Percentiles rank a stretch among this genome's conserved stretches.
These are phyloP conservation scores for Trichophyton schoenleinii DNA, from an alignment of 2,329 filamentous ascomycete genomes.

Conservation along the genomic window DNA sequence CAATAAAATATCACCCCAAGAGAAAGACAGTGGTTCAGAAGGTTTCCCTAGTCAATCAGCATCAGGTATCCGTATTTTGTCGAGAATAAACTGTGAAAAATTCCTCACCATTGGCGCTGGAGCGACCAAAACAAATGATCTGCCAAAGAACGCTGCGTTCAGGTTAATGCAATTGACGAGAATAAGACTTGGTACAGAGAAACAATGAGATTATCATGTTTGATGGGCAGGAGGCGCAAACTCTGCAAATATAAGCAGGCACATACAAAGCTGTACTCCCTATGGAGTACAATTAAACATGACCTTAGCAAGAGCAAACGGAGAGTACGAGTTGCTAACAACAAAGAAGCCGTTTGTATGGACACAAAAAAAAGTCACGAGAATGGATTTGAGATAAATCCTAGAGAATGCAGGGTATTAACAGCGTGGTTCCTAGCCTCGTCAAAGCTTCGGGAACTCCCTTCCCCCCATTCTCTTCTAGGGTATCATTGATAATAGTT, in stretches of 20 bases:
- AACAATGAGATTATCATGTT: background rate
- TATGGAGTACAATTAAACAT: too few relatives aligned
- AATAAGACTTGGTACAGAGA: background rate
- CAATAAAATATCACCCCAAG: background rate
- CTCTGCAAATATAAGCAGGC: background rate
- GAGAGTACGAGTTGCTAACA: too few relatives aligned
- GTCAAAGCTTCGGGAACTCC: background rate
- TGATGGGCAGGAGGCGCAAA: background rate
- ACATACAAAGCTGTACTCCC: too few relatives aligned
- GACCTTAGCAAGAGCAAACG: too few relatives aligned
- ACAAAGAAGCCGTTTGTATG: too few relatives aligned
- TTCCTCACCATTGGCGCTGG: background rate
- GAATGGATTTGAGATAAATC: too few relatives aligned
- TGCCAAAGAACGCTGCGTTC: background rate
- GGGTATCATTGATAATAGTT: background rate
- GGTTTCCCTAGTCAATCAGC: background rate
- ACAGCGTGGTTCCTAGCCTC: background rate
- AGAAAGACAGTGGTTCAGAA: background rate
- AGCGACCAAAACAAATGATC: background rate
- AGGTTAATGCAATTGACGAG: background rate
- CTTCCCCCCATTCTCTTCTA: background rate
- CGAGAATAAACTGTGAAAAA: background rate
- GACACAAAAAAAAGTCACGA: too few relatives aligned
- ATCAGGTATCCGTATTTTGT: background rate
- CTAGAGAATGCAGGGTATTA: background rate